A percentile compares a stretch with the other conserved stretches of the same genome.
These are phyloP conservation scores for Dryas alaskensis DNA, from an alignment of 306 rosid genomes.

Conservation along the genomic window DNA sequence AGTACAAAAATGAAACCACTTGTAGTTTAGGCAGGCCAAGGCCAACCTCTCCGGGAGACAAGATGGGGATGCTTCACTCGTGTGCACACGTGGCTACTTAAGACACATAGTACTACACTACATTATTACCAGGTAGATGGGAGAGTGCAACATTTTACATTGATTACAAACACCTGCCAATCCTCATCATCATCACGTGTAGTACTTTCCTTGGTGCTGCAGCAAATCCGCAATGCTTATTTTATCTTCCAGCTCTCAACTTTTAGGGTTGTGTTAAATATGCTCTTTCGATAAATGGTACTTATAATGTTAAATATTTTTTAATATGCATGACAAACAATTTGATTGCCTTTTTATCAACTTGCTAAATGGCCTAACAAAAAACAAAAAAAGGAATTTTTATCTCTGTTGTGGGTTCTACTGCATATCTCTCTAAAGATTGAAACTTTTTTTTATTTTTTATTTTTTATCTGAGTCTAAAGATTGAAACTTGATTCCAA, in stretches of 20 bases:
- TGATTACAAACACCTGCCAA: neutral
- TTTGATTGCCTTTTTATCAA: neutral
- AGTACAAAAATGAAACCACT: neutral
- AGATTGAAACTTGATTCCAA: no score
- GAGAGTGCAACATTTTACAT: neutral
- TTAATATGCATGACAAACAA: neutral
- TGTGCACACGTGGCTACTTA: constrained; percentile 4
- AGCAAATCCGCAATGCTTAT: neutral
- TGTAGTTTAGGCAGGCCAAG: neutral
- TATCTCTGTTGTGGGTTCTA: no score
- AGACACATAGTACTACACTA: neutral
- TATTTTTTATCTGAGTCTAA: no score
- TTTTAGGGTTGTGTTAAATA: neutral
- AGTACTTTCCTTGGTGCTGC: neutral
- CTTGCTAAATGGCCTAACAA: neutral
- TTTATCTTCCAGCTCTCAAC: neutral
- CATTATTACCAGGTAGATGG: neutral
- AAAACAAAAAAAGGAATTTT: no score
- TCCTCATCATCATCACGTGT: neutral
- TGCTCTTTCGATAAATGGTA: neutral
- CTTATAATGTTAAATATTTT: neutral
- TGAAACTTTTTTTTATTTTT: no score
- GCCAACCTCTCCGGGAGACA: constrained; percentile 1
- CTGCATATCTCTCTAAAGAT: no score
- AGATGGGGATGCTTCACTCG: constrained; percentile 7